phyloP scores from a whole-genome alignment of 2,329 filamentous ascomycete genomes.

The Monosporascus sp. region DNA sequence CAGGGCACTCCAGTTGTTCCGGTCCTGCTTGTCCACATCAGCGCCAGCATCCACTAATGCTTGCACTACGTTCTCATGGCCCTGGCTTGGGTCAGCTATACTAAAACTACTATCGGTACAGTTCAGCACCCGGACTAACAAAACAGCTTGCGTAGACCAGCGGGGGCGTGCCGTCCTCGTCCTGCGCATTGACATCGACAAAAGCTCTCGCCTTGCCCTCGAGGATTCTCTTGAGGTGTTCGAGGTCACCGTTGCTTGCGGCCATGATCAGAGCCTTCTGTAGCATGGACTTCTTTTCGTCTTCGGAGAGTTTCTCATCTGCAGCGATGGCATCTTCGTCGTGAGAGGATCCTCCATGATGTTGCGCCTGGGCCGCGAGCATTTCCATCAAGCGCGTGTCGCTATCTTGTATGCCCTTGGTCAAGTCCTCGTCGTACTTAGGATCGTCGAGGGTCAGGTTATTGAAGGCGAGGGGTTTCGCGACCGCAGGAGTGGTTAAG shows the following conservation, averaged over 20 bases:
- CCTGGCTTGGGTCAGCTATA: slow-evolving; percentile 41
- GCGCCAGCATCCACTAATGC: slow-evolving; percentile 80
- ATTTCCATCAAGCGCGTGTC: slow-evolving; percentile 90
- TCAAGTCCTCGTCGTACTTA: slow-evolving; percentile 62
- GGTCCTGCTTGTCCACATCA: slow-evolving; percentile 87
- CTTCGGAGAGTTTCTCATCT: slow-evolving; percentile 66
- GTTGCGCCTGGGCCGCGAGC: slow-evolving; percentile 88
- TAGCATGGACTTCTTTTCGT: slow-evolving; percentile 73
- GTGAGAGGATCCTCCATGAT: slow-evolving; percentile 67
- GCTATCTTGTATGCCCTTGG: slow-evolving; percentile 62
- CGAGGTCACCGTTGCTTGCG: slow-evolving; percentile 89
- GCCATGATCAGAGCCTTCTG: slow-evolving; percentile 92
- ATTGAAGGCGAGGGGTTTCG: slow-evolving; percentile 76
- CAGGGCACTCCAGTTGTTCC: slow-evolving; percentile 92
- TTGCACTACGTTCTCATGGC: slow-evolving; percentile 83
- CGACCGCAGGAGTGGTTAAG: slow-evolving; percentile 76
- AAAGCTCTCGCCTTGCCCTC: slow-evolving; percentile 67
- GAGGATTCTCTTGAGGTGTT: slow-evolving; percentile 72
- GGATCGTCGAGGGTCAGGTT: slow-evolving; percentile 79
- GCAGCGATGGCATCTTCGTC: slow-evolving; percentile 75
- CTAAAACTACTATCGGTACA: slow-evolving; percentile 8
- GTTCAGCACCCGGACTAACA: slow-evolving; percentile 45
- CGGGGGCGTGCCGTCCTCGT: slow-evolving; percentile 93
- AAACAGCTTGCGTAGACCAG: slow-evolving; percentile 98
- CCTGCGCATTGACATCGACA: slow-evolving; percentile 79